phyloP scores from a whole-genome alignment of 2,329 filamentous ascomycete genomes.

The Beauveria pseudobassiana region DNA sequence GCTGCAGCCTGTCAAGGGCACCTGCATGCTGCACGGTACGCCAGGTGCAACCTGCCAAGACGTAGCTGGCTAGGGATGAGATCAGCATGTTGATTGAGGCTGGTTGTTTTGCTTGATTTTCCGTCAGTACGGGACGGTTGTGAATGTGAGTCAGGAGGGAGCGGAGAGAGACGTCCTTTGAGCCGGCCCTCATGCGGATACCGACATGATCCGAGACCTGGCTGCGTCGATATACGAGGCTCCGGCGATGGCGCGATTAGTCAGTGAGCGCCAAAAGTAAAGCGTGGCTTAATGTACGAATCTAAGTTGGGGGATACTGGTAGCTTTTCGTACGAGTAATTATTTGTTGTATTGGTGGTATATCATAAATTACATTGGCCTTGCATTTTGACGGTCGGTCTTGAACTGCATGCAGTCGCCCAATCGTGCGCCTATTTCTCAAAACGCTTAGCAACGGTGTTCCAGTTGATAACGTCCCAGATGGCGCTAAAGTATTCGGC shows the following conservation, averaged over 20 bases:
- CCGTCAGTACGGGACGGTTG: neutral
- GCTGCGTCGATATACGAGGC: neutral
- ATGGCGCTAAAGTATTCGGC: conserved; percentile 90
- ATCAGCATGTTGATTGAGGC: neutral
- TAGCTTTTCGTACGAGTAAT: neutral
- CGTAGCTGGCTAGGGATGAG: neutral
- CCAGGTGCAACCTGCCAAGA: neutral
- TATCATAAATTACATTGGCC: conserved; percentile 9
- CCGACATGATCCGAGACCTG: neutral
- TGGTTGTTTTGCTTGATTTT: neutral
- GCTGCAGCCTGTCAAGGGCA: neutral
- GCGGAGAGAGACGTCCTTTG: neutral
- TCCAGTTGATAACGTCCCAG: conserved; percentile 97
- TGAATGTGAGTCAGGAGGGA: neutral
- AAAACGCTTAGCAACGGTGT: conserved; percentile 74
- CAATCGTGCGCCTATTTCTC: conserved; percentile 30
- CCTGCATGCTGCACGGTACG: neutral
- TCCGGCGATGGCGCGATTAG: neutral
- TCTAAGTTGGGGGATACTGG: too few species aligned
- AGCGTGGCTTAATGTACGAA: too few species aligned
- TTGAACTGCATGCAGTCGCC: neutral
- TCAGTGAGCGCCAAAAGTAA: too few species aligned
- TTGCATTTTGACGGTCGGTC: neutral
- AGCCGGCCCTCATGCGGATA: neutral
- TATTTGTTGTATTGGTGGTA: conserved; percentile 3